Evolutionary conservation across 768 basidiomycete genomes (phyloP).

Genomic region (Boletus pseudo-olivaceus): DNA sequence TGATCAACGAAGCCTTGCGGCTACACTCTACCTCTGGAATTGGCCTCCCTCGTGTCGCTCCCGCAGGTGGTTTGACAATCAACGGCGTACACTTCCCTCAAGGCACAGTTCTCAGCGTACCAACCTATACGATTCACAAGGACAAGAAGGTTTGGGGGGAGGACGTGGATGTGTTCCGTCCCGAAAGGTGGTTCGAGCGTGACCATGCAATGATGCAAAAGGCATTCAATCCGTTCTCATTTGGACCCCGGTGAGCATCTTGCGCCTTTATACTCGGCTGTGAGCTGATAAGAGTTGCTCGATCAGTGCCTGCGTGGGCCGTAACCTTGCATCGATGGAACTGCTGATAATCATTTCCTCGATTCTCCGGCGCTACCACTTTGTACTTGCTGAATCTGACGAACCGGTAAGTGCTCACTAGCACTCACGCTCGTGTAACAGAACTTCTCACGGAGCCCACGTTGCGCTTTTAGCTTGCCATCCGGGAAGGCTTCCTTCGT

Average conservation of each 20-base stretch:
- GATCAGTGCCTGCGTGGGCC: constrained; percentile 74
- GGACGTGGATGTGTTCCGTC: constrained; percentile 69
- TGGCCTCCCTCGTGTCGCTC: constrained; percentile 78
- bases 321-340: constrained; percentile 79
- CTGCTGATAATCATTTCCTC: constrained; percentile 79
- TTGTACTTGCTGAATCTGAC: constrained; percentile 61
- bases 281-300: constrained; percentile 3
- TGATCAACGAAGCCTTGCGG: constrained; percentile 83
- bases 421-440: background rate
- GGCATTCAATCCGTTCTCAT: constrained; percentile 83
- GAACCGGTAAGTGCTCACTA: constrained; percentile 43
- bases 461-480: constrained; percentile 49
- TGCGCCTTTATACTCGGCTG: background rate
- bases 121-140: constrained; percentile 81
- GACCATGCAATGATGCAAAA: constrained; percentile 59
- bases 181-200: constrained; percentile 82
- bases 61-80: constrained; percentile 67
- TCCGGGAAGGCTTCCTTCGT: constrained; percentile 82
- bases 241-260: constrained; percentile 62
- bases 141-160: constrained; percentile 71
- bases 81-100: constrained; percentile 54
- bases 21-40: constrained; percentile 81
- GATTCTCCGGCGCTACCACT: constrained; percentile 70
- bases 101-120: constrained; percentile 76
- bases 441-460: constrained; percentile 6